These are phyloP conservation scores for Fraxinus latifolia DNA, from an alignment of 305 asterid genomes.

Conservation along the genomic window DNA sequence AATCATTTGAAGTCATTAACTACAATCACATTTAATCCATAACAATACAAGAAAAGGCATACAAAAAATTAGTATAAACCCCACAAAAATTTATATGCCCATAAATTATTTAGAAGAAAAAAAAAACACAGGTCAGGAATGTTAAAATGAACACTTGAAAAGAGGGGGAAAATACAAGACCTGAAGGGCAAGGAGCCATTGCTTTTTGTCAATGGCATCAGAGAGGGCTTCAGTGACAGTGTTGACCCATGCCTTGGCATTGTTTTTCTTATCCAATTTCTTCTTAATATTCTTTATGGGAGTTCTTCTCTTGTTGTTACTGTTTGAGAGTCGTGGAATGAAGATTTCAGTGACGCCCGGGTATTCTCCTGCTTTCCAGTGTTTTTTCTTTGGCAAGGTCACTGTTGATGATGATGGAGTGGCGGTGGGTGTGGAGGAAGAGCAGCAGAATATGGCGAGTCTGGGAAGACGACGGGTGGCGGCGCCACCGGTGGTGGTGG, in stretches of 20 bases:
- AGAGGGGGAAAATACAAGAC: constrained; percentile 27
- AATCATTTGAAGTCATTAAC: neutral
- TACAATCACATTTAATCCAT: neutral
- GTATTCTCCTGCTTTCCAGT: constrained; percentile 61
- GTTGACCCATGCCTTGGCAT: constrained; percentile 65
- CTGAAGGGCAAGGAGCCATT: constrained; percentile 80
- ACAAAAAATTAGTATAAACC: neutral
- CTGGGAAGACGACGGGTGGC: constrained; percentile 24
- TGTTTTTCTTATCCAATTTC: constrained; percentile 55
- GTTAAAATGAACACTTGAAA: neutral
- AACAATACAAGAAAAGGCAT: neutral
- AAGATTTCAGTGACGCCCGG: constrained; percentile 39
- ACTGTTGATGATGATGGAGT: constrained; percentile 19
- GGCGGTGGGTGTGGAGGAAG: constrained; percentile 27
- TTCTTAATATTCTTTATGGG: constrained; percentile 80
- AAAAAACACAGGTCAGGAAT: neutral
- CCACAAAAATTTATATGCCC: neutral
- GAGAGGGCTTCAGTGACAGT: constrained; percentile 89
- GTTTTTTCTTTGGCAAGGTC: constrained; percentile 37
- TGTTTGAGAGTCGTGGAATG: constrained; percentile 25
- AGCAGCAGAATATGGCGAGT: constrained; percentile 7
- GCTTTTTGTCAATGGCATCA: constrained; percentile 65
- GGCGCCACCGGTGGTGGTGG: constrained; percentile 21
- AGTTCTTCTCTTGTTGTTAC: constrained; percentile 30
- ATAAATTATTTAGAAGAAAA: neutral